Evolutionary conservation across 129 eudicot species (phyloP).

Genomic region (Pseudognaphalium luteoalbum): DNA sequence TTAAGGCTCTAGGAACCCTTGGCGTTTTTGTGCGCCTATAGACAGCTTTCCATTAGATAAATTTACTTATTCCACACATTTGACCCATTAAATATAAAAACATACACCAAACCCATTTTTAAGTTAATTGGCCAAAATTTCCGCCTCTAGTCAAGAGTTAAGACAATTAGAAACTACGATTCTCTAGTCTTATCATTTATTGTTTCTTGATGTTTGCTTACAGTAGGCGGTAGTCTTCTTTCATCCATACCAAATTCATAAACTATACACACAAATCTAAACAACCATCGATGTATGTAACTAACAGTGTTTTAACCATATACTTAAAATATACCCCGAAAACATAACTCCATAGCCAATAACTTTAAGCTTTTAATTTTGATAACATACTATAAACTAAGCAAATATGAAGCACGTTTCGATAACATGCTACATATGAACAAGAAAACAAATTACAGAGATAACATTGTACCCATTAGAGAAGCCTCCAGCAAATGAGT

Average conservation of each 20-base stretch:
- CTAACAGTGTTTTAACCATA: not conserved
- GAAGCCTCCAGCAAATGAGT: constrained; percentile 96
- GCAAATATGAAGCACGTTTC: not conserved
- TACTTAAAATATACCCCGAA: not conserved
- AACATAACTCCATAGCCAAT: not conserved
- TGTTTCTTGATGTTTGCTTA: not conserved
- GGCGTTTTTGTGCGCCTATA: no score
- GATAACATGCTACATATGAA: not conserved
- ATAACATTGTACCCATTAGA: constrained; percentile 62
- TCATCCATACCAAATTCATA: not conserved
- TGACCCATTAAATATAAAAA: no score
- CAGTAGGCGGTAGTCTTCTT: not conserved
- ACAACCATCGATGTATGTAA: not conserved
- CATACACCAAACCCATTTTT: no score
- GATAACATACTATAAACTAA: not conserved
- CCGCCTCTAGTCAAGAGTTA: not conserved
- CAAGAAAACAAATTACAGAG: not conserved
- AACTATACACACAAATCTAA: not conserved
- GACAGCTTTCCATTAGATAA: no score
- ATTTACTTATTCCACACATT: no score
- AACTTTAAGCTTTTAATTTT: not conserved
- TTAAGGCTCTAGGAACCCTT: no score
- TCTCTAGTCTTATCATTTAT: not conserved
- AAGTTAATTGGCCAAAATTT: not conserved
- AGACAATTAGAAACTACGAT: not conserved